phyloP scores from a whole-genome alignment of 139 green algal species.

The Yamagishiella unicocca region DNA sequence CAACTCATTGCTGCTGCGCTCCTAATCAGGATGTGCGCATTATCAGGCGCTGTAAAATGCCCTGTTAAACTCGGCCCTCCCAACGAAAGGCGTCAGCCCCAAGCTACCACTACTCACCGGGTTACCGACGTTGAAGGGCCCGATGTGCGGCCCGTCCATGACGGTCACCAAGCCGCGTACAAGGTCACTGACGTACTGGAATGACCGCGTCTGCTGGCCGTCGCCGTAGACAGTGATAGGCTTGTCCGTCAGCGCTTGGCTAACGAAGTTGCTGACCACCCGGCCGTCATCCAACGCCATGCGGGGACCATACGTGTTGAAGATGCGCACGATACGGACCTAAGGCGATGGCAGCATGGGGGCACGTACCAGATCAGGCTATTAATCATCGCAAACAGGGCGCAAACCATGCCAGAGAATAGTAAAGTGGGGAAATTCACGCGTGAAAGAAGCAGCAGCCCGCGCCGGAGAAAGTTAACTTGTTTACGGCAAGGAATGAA shows the following conservation, averaged over 20 bases:
- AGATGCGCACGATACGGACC: constrained; percentile 98
- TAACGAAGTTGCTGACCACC: constrained; percentile 99
- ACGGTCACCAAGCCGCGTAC: constrained; percentile 87
- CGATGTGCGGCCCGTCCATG: constrained; percentile 93
- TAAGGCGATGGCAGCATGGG: too few species aligned
- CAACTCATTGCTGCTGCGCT: too few species aligned
- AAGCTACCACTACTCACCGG: constrained; percentile 69
- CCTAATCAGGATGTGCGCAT: too few species aligned
- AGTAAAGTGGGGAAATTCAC: not conserved
- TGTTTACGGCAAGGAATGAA: not conserved
- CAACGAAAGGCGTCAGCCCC: too few species aligned
- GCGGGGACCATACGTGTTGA: constrained; percentile 99
- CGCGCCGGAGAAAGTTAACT: too few species aligned
- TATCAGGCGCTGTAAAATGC: too few species aligned
- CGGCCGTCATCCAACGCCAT: constrained; percentile 99
- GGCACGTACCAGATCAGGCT: too few species aligned
- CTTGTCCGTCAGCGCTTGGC: constrained; percentile 87
- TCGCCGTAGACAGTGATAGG: constrained; percentile 97
- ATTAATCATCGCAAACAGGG: too few species aligned
- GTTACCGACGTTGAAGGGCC: constrained; percentile 99
- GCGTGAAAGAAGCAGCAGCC: too few species aligned
- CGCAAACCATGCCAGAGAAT: too few species aligned
- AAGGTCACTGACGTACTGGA: constrained; percentile 97
- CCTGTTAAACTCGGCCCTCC: too few species aligned
- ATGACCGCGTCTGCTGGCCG: constrained; percentile 96